A percentile compares a stretch with the other conserved stretches of the same genome.
These are phyloP conservation scores for Closterium sp. DNA, from an alignment of 139 green algal genomes.

Conservation along the genomic window DNA sequence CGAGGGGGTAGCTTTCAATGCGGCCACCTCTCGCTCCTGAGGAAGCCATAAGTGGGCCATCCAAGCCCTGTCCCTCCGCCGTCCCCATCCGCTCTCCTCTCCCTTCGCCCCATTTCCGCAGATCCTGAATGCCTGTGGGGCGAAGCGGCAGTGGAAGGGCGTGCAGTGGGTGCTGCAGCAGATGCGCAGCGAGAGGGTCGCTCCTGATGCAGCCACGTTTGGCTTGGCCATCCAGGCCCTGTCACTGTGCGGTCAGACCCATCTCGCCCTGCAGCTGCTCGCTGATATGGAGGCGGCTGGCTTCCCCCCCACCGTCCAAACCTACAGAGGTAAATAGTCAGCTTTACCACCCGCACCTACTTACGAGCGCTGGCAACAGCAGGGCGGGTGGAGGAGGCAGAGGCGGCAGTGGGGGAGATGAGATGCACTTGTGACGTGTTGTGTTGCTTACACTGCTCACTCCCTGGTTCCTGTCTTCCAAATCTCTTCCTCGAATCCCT, in stretches of 20 bases:
- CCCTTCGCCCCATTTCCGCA: background rate
- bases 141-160: background rate
- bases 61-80: no score
- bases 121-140: slow-evolving; percentile 21
- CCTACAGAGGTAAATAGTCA: background rate
- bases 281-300: background rate
- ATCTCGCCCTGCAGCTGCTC: background rate
- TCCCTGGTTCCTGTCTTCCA: no score
- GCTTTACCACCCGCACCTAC: no score
- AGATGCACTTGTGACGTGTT: no score
- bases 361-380: no score
- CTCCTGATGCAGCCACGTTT: slow-evolving; percentile 8
- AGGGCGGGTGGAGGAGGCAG: background rate
- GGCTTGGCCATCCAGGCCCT: slow-evolving; percentile 13
- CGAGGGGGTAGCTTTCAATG: background rate
- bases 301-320: background rate
- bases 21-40: background rate
- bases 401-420: slow-evolving; percentile 3
- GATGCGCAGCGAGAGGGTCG: background rate
- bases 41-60: no score
- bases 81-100: background rate
- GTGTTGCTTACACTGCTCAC: no score
- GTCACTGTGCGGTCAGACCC: background rate
- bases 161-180: slow-evolving; percentile 20
- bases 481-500: background rate